Percentiles rank a stretch among this genome's conserved stretches.
phyloP scores from a whole-genome alignment of 2,329 filamentous ascomycete genomes.

The Septoria linicola region DNA sequence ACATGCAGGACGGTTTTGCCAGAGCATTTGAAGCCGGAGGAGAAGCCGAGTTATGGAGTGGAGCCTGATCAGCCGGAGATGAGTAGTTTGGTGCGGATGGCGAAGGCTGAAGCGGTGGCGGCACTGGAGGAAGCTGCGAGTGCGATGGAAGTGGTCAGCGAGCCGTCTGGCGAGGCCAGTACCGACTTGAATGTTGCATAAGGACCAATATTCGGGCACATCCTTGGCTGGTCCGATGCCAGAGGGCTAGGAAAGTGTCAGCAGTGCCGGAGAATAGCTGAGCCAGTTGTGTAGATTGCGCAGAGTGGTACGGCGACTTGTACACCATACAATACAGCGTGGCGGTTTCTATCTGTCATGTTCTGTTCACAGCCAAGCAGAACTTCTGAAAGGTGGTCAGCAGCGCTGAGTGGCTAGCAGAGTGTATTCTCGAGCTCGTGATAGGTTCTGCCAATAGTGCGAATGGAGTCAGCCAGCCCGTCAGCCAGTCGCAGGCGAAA shows the following conservation, averaged over 20 bases:
- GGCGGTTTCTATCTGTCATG: neutral
- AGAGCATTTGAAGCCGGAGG: conserved; percentile 42
- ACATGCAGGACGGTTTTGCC: conserved; percentile 56
- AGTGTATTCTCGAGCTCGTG: neutral
- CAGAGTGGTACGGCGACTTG: no score
- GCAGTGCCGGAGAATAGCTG: no score
- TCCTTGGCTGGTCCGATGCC: no score
- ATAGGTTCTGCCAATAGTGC: neutral
- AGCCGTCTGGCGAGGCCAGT: neutral
- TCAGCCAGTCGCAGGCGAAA: neutral
- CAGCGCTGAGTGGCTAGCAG: conserved; percentile 7
- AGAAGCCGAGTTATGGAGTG: conserved; percentile 43
- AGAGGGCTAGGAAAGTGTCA: no score
- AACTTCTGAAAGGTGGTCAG: neutral
- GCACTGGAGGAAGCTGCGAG: neutral
- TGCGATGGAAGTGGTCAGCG: neutral
- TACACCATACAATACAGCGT: no score
- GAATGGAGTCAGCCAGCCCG: neutral
- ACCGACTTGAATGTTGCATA: no score
- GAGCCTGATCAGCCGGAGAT: conserved; percentile 35
- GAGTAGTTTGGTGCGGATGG: conserved; percentile 20
- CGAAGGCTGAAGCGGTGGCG: neutral
- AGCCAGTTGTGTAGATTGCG: no score
- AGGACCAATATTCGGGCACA: no score
- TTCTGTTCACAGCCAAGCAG: neutral